Evolutionary conservation across 768 basidiomycete genomes (phyloP).

Genomic region (Lactarius akahatsu): DNA sequence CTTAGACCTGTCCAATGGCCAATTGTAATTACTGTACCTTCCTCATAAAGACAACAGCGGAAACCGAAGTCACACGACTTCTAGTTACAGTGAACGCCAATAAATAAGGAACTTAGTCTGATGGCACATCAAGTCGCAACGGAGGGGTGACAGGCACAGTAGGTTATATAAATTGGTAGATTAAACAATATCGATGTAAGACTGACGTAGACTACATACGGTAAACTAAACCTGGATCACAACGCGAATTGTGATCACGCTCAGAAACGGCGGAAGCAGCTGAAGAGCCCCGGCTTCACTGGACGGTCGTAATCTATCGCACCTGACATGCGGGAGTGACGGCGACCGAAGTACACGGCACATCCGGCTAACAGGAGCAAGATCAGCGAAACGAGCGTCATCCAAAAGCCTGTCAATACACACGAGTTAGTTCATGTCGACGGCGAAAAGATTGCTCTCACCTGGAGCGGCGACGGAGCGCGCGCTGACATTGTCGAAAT

Average conservation of each 20-base stretch:
- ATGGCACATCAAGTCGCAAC: neutral
- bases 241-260: neutral
- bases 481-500: conserved; percentile 45
- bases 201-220: neutral
- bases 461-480: conserved; percentile 63
- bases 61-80: too few relatives aligned
- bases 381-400: conserved; percentile 24
- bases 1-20: too few relatives aligned
- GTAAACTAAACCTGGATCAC: neutral
- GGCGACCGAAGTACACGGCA: conserved; percentile 22
- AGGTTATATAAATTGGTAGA: neutral
- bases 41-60: too few relatives aligned
- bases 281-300: conserved; percentile 18
- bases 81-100: too few relatives aligned
- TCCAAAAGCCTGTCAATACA: conserved; percentile 23
- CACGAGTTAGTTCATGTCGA: neutral
- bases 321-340: conserved; percentile 25
- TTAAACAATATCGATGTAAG: neutral
- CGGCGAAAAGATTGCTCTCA: conserved; percentile 36
- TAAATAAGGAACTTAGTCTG: neutral
- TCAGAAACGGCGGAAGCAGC: conserved; percentile 3
- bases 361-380: conserved; percentile 23
- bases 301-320: conserved; percentile 13
- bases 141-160: neutral
- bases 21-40: too few relatives aligned